Conservation (phyloP, 352 stramenopile species). For the Peronosclerospora sorghi region DNA sequence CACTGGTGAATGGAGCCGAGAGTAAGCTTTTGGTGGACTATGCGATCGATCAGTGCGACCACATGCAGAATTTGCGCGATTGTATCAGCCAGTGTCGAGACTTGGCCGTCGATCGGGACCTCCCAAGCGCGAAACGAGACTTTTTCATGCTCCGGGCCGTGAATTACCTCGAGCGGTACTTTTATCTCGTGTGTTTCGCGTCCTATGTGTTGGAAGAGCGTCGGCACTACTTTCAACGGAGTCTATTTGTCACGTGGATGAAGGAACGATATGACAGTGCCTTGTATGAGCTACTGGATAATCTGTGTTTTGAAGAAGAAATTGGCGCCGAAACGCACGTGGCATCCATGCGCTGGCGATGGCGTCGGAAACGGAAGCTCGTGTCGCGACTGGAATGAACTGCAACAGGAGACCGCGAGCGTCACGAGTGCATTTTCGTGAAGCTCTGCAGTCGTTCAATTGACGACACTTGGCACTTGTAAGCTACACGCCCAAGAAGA, state of each 20-base stretch:
- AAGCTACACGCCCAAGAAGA: constrained; percentile 32
- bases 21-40: constrained; percentile 62
- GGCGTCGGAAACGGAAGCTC: constrained; percentile 77
- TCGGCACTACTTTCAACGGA: constrained; percentile 32
- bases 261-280: constrained; percentile 66
- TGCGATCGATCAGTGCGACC: constrained; percentile 66
- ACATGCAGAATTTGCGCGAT: constrained; percentile 79
- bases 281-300: constrained; percentile 81
- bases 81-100: constrained; percentile 75
- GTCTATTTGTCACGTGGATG: constrained; percentile 78
- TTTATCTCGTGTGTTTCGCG: constrained; percentile 84
- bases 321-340: constrained; percentile 62
- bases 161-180: constrained; percentile 85
- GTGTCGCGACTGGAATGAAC: constrained; percentile 67
- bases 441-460: constrained; percentile 18
- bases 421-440: no score
- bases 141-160: constrained; percentile 77
- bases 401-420: no score
- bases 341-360: constrained; percentile 83
- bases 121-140: constrained; percentile 56
- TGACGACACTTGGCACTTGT: constrained; percentile 25
- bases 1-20: constrained; percentile 55
- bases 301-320: constrained; percentile 79
- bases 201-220: constrained; percentile 77
- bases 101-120: constrained; percentile 56